Percentiles rank a stretch among this genome's conserved stretches.
Conservation (phyloP, 345 rosid species). For the Boechera stricta region DNA sequence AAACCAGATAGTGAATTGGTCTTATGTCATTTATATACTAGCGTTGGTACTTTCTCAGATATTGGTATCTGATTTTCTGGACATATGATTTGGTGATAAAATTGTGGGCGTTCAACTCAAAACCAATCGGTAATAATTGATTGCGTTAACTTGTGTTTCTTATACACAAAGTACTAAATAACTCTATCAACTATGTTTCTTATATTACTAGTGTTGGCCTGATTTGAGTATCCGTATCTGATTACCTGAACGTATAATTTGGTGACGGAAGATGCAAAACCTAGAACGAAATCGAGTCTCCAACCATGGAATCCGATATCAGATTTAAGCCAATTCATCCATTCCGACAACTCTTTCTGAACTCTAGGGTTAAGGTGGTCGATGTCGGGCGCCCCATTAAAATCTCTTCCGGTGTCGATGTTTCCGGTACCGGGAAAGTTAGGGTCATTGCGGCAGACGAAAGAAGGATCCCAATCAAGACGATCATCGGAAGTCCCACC, state of each 20-base stretch:
- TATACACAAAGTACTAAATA: too few species aligned
- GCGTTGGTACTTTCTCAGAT: neutral
- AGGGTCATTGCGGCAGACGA: slow-evolving; percentile 62
- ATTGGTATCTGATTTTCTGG: too few species aligned
- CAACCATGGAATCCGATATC: slow-evolving; percentile 81
- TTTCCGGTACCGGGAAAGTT: slow-evolving; percentile 69
- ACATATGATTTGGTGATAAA: too few species aligned
- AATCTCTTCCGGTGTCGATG: slow-evolving; percentile 65
- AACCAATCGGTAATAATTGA: too few species aligned
- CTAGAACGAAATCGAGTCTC: slow-evolving; percentile 75
- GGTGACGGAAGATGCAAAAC: slow-evolving; percentile 66
- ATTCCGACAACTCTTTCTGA: slow-evolving; percentile 70
- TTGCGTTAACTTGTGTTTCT: too few species aligned
- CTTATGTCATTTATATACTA: neutral
- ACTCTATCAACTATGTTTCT: neutral
- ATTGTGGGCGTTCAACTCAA: too few species aligned
- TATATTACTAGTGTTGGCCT: neutral
- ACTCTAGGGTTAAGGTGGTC: slow-evolving; percentile 78
- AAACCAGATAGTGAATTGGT: neutral
- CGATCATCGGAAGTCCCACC: slow-evolving; percentile 83
- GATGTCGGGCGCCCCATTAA: slow-evolving; percentile 70
- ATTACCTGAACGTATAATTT: slow-evolving; percentile 51
- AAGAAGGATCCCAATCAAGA: slow-evolving; percentile 87
- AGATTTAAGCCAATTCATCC: slow-evolving; percentile 91
- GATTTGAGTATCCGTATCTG: neutral